Evolutionary conservation across 192 early-diverging fungal species (phyloP).

Genomic region (Obelidium mucronatum): DNA sequence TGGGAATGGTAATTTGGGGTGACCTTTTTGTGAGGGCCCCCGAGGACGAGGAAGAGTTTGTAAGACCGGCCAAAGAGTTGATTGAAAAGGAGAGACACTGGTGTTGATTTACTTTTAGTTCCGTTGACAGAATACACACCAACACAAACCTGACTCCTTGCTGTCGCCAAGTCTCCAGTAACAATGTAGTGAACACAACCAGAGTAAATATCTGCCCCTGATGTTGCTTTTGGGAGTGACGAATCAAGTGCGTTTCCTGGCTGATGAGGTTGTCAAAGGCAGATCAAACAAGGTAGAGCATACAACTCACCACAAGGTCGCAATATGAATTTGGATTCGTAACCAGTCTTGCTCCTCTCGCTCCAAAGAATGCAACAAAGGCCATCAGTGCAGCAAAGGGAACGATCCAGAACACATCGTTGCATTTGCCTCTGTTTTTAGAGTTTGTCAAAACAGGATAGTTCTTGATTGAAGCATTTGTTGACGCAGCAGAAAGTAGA

Average conservation of each 20-base stretch:
- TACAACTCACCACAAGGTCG: not conserved
- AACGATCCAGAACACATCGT: not conserved
- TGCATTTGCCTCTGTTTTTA: not conserved
- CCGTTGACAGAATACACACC: too few species aligned
- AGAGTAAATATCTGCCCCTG: not conserved
- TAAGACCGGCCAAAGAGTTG: too few species aligned
- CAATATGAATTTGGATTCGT: slow-evolving; percentile 1
- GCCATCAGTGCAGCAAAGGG: slow-evolving; percentile 6
- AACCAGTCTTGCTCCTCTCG: slow-evolving; percentile 3
- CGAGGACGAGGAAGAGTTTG: too few species aligned
- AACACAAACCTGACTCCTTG: too few species aligned
- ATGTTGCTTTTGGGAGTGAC: not conserved
- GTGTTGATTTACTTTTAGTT: too few species aligned
- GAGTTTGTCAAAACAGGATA: slow-evolving; percentile 1
- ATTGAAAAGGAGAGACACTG: too few species aligned
- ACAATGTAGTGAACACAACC: slow-evolving; percentile 27
- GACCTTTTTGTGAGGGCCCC: too few species aligned
- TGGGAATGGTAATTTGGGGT: too few species aligned
- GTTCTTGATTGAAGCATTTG: too few species aligned
- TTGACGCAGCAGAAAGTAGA: too few species aligned
- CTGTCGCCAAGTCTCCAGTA: not conserved
- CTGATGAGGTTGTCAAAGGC: too few species aligned
- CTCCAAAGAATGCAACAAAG: slow-evolving; percentile 3
- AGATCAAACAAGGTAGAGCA: not conserved
- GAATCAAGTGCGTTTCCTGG: too few species aligned